These are phyloP conservation scores for Claviceps quebecensis DNA, from an alignment of 2,329 filamentous ascomycete species.

Conservation along the genomic window DNA sequence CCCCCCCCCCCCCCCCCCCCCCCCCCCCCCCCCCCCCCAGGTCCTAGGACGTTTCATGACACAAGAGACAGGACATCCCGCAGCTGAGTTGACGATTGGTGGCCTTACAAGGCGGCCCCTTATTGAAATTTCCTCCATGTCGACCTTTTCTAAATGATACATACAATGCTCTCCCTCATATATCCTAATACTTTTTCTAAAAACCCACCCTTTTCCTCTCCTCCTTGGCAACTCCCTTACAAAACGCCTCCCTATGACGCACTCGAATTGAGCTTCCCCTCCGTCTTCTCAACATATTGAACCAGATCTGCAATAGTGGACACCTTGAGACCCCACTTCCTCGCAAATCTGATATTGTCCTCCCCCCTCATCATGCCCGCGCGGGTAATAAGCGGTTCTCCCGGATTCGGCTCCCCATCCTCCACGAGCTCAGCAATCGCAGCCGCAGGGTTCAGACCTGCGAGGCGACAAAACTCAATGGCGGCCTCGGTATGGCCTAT, in stretches of 20 bases:
- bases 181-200: not conserved
- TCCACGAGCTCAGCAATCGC: conserved; percentile 90
- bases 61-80: no score
- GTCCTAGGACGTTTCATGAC: no score
- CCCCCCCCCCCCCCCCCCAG: no score
- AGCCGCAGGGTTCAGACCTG: conserved; percentile 61
- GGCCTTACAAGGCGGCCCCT: no score
- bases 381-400: conserved; percentile 48
- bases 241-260: conserved; percentile 14
- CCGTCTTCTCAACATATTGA: conserved; percentile 60
- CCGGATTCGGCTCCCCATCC: conserved; percentile 60
- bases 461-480: conserved; percentile 75
- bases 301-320: conserved; percentile 92
- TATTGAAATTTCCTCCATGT: not conserved
- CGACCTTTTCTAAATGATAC: not conserved
- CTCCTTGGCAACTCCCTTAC: not conserved
- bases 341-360: conserved; percentile 76
- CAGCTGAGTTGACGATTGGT: no score
- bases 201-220: accelerated
- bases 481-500: conserved; percentile 88
- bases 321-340: conserved; percentile 77
- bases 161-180: no score
- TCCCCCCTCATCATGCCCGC: conserved; percentile 89
- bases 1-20: no score
- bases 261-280: conserved; percentile 39